Evolutionary conservation across 495 filamentous ascomycete species (phyloP), one percentile per base, ranked within the genome.

Genomic region (Penicillium bialowiezense): DNA sequence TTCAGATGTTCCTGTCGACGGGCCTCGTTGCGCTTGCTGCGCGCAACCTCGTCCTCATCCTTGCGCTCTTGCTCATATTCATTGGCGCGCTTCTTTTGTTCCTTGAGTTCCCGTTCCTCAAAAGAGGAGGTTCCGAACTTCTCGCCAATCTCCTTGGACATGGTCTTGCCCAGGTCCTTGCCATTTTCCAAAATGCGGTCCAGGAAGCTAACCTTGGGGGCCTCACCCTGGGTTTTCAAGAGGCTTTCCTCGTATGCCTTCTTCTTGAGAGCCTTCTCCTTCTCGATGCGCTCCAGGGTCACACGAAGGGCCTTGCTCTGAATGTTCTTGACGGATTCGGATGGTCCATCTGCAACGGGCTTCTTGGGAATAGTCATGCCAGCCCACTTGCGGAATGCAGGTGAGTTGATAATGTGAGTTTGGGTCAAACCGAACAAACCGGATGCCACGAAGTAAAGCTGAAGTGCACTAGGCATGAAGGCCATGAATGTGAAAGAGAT

Each of bases 361-460:
- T 29, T 46, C 7, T 49, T 33, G 10, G 56, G 17, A n/a, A 60
- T 52, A 13, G 66, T 48, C 39, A 73, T 58, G n/a, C 50, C 35
- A 39, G 58, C 48, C 19, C 35, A 40, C 8, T 44, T 44, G 13
- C 71, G 67, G 58, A 72, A 67, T 12, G 13, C 31, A 0, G 33
- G n/a, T 28, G 51, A 60, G 48, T 55, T 60, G 40, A 90, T 70
- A 1, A 83, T 14, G n/a, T 64, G 55, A 1, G 79, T 61, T 64
- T 95, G 90, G 9, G 65, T 36, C 20, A 80, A 53, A 13, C 82
- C 78, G 23, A 88, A 66, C 0, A 77, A 1, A 42, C 81, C 76
- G 1, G 82, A 73, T 17, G 73, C 44, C 35, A 78, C 58, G 69
- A 98, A 91, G 65, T 85, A 88, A 35, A 89, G 67, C 58, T 91